A percentile compares a stretch with the other conserved stretches of the same genome.
Conservation (phyloP, 805 yeast genomes). For the Soucietia sequanensis region DNA sequence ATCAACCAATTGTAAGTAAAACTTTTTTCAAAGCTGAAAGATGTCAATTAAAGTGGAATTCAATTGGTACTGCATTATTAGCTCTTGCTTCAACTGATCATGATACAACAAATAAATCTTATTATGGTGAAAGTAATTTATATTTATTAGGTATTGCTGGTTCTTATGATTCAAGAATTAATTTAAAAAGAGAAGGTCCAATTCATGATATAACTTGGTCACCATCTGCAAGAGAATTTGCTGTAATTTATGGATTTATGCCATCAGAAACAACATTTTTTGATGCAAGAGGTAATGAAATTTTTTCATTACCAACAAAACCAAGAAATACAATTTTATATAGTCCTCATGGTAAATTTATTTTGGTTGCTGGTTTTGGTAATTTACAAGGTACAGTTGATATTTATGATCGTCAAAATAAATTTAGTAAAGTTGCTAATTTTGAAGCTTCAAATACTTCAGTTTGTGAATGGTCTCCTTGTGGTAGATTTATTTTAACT, state of each 20-base stretch:
- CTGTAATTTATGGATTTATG: conserved; percentile 96
- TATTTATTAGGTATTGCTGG: conserved; percentile 92
- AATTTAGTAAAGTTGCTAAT: conserved; percentile 73
- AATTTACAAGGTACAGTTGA: conserved; percentile 96
- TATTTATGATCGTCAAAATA: conserved; percentile 86
- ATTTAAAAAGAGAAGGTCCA: conserved; percentile 90
- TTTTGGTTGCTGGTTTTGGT: conserved; percentile 96
- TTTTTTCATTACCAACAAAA: conserved; percentile 79
- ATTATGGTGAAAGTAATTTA: conserved; percentile 94
- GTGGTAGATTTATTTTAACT: conserved; percentile 87
- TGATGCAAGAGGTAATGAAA: conserved; percentile 87
- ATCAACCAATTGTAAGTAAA: conserved; percentile 79
- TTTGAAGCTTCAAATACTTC: conserved; percentile 93
- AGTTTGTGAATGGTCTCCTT: conserved; percentile 98
- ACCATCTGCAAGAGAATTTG: conserved; percentile 93
- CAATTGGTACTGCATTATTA: conserved; percentile 87
- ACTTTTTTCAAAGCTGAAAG: conserved; percentile 94
- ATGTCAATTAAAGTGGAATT: conserved; percentile 91
- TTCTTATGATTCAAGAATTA: conserved; percentile 83
- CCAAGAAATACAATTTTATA: conserved; percentile 87
- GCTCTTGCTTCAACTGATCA: conserved; percentile 96
- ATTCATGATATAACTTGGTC: conserved; percentile 98
- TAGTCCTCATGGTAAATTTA: conserved; percentile 91
- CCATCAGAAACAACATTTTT: conserved; percentile 94
- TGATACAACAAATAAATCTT: conserved; percentile 88